A percentile compares a stretch with the other conserved stretches of the same genome.
phyloP scores from a whole-genome alignment of 2,329 filamentous ascomycete genomes.

The Penicillium palitans region DNA sequence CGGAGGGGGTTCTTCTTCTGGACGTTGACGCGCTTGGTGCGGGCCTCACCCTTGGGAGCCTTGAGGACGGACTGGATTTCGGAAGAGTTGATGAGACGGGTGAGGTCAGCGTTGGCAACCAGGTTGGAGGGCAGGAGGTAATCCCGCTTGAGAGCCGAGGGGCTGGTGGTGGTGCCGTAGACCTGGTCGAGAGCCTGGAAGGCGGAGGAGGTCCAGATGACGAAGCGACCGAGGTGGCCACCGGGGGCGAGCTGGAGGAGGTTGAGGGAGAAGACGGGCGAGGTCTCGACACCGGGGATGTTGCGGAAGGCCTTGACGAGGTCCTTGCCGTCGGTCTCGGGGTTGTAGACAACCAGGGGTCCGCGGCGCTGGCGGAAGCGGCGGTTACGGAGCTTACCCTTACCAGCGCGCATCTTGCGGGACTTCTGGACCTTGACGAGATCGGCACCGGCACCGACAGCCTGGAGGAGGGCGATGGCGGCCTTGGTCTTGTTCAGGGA shows the following conservation, averaged over 20 bases:
- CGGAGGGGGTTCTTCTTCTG: conserved; percentile 99
- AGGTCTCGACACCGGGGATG: conserved; percentile 97
- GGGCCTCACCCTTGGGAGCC: conserved; percentile 83
- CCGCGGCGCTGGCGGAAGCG: conserved; percentile 97
- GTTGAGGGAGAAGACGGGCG: conserved; percentile 89
- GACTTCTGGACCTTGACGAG: conserved; percentile 94
- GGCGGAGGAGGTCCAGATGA: conserved; percentile 96
- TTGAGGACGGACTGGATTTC: conserved; percentile 96
- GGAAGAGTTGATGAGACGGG: conserved; percentile 98
- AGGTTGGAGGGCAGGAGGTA: conserved; percentile 93
- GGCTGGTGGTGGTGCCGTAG: conserved; percentile 89
- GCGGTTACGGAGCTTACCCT: conserved; percentile 97
- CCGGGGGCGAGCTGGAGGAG: conserved; percentile 98
- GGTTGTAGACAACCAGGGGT: conserved; percentile 96
- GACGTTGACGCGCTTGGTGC: conserved; percentile 84
- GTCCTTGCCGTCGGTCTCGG: conserved; percentile 91
- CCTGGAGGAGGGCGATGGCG: conserved; percentile 83
- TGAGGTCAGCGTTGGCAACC: conserved; percentile 90
- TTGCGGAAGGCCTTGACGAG: conserved; percentile 96
- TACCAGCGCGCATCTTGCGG: conserved; percentile 95
- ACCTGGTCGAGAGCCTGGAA: conserved; percentile 96
- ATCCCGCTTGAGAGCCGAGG: conserved; percentile 96
- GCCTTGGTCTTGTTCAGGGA: conserved; percentile 84
- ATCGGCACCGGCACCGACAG: conserved; percentile 85
- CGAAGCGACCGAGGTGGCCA: conserved; percentile 97